Conservation (phyloP, 805 yeast genomes). For the Candida wancherniae region DNA sequence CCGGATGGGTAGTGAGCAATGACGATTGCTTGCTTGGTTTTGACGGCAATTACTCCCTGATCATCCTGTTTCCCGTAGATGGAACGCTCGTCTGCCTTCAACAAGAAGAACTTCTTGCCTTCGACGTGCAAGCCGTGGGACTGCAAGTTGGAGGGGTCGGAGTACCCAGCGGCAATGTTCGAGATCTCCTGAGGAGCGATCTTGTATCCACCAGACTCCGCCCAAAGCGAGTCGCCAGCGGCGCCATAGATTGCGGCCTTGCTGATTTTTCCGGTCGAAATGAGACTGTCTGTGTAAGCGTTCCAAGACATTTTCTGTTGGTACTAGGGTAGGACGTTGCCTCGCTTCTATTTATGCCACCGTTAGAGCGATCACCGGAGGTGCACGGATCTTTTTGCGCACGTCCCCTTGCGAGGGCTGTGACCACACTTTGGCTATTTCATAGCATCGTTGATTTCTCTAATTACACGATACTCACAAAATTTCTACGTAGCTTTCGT, state of each 20-base stretch:
- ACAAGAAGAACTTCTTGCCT: conserved; percentile 80
- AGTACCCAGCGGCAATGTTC: conserved; percentile 73
- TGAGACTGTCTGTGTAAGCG: conserved; percentile 95
- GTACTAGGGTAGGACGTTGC: no score
- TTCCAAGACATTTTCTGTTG: conserved; percentile 21
- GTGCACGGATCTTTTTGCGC: no score
- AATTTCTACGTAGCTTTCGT: conserved; percentile 3
- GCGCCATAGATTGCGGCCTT: conserved; percentile 89
- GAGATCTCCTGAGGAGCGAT: conserved; percentile 67
- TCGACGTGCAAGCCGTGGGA: conserved; percentile 81
- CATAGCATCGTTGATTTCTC: no score
- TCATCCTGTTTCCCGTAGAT: conserved; percentile 89
- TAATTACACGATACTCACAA: no score
- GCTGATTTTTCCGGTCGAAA: conserved; percentile 80
- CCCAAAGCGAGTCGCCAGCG: conserved; percentile 96
- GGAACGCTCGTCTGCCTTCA: conserved; percentile 87
- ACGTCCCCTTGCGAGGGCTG: no score
- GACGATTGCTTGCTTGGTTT: conserved; percentile 89
- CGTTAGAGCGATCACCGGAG: no score
- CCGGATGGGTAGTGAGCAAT: conserved; percentile 93
- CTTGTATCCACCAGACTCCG: conserved; percentile 63
- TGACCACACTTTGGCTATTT: no score
- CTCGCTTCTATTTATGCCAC: no score
- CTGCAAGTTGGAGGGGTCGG: conserved; percentile 73
- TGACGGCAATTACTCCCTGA: conserved; percentile 83